phyloP scores from a whole-genome alignment of 345 rosid genomes.

The Schrenkiella parvula region DNA sequence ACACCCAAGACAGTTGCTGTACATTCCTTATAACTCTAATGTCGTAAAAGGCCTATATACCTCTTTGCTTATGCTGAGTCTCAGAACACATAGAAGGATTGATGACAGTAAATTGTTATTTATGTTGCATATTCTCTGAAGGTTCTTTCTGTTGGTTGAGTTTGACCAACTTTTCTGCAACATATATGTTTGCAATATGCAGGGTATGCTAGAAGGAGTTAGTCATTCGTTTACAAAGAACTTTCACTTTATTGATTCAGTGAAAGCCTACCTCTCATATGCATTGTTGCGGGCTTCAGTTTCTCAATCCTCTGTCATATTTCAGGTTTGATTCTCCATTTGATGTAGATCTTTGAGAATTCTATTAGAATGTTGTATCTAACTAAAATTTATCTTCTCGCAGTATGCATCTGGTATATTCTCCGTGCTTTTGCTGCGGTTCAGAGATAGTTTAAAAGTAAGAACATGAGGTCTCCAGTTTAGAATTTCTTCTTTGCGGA shows the following conservation, averaged over 20 bases:
- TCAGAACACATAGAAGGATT: conserved; percentile 2
- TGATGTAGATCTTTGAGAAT: conserved; percentile 6
- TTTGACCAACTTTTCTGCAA: conserved; percentile 20
- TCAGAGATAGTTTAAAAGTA: conserved; percentile 97
- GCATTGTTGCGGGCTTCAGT: conserved; percentile 95
- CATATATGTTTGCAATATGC: conserved; percentile 32
- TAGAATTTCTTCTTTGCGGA: neutral
- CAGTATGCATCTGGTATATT: conserved; percentile 99
- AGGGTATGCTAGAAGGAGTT: conserved; percentile 96
- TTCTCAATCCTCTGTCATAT: conserved; percentile 80
- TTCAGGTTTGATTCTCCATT: conserved; percentile 63
- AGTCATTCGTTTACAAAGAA: conserved; percentile 88
- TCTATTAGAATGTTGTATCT: conserved; percentile 28
- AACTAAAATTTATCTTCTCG: conserved; percentile 34
- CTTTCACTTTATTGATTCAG: conserved; percentile 95
- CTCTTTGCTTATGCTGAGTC: neutral
- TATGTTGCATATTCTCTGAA: conserved; percentile 1
- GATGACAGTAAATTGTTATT: neutral
- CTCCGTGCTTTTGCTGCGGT: conserved; percentile 81
- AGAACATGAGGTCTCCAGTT: conserved; percentile 33
- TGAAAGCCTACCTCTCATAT: conserved; percentile 95
- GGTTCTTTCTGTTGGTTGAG: conserved; percentile 4
- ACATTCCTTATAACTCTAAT: conserved; percentile 5
- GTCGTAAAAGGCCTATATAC: conserved; percentile 2
- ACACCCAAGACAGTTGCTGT: conserved; percentile 5